phyloP scores from a whole-genome alignment of 1,284 basidiomycete genomes.

The Ganoderma resinaceum region DNA sequence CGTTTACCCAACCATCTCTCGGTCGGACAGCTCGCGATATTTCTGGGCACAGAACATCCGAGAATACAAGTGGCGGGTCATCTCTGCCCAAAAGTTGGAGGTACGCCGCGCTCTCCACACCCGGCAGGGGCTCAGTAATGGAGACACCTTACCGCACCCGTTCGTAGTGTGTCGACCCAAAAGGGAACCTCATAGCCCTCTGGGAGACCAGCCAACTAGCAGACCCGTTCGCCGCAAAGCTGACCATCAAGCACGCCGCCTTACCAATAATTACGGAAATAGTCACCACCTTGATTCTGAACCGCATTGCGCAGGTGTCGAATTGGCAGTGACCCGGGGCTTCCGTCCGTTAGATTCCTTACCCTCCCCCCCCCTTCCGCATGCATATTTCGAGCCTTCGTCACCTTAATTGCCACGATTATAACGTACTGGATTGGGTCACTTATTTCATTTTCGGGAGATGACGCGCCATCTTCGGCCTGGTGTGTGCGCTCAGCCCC shows the following conservation, averaged over 20 bases:
- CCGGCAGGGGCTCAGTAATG: neutral
- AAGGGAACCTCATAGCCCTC: constrained; percentile 58
- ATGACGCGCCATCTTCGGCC: constrained; percentile 17
- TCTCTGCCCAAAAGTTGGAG: constrained; percentile 67
- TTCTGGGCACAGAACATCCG: constrained; percentile 71
- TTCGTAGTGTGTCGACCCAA: constrained; percentile 62
- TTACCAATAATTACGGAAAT: constrained; percentile 74
- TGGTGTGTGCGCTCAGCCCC: constrained; percentile 8
- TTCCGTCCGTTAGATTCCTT: neutral
- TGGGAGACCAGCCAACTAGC: constrained; percentile 68
- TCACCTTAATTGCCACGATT: constrained; percentile 26
- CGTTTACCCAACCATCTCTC: neutral
- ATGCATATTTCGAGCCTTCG: constrained; percentile 21
- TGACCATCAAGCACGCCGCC: constrained; percentile 62
- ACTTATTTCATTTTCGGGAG: constrained; percentile 27
- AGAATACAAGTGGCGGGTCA: constrained; percentile 72
- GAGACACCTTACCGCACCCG: constrained; percentile 15
- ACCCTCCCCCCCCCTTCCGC: neutral
- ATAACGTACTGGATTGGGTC: constrained; percentile 34
- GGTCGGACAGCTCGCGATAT: constrained; percentile 66
- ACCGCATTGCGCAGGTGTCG: constrained; percentile 65
- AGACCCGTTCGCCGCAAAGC: constrained; percentile 62
- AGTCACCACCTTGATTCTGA: constrained; percentile 70
- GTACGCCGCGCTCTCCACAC: constrained; percentile 45
- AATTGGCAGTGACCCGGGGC: constrained; percentile 50